phyloP scores from a whole-genome alignment of 1,284 basidiomycete genomes.

The Marasmius fiardii region DNA sequence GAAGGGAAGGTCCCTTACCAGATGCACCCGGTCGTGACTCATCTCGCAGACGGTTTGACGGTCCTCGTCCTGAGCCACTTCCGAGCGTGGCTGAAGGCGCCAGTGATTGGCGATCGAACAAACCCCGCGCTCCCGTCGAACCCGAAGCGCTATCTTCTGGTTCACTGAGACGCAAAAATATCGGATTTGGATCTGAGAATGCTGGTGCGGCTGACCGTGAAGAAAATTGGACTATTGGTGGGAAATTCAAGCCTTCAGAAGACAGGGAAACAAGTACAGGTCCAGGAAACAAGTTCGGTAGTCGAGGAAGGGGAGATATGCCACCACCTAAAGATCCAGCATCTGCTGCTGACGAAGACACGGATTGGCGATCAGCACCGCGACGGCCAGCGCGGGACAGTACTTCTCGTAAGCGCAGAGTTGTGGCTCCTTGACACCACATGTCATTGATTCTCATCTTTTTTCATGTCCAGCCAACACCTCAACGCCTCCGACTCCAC shows the following conservation, averaged over 20 bases:
- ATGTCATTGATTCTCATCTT: slow-evolving; percentile 11
- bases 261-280: slow-evolving; percentile 34
- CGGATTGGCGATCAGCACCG: slow-evolving; percentile 59
- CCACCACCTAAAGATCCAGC: slow-evolving; percentile 40
- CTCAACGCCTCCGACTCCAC: slow-evolving; percentile 80
- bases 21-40: slow-evolving; percentile 53
- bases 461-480: slow-evolving; percentile 47
- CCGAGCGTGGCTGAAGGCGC: slow-evolving; percentile 52
- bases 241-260: slow-evolving; percentile 61
- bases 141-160: slow-evolving; percentile 41
- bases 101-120: slow-evolving; percentile 72
- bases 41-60: slow-evolving; percentile 63
- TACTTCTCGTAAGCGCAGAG: slow-evolving; percentile 54
- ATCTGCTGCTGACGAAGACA: slow-evolving; percentile 40
- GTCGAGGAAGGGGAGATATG: slow-evolving; percentile 50
- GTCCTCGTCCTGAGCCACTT: slow-evolving; percentile 35
- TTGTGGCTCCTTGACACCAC: neutral
- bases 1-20: slow-evolving; percentile 86
- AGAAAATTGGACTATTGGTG: slow-evolving; percentile 69
- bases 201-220: slow-evolving; percentile 68
- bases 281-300: slow-evolving; percentile 47
- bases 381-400: slow-evolving; percentile 42
- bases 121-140: slow-evolving; percentile 45
- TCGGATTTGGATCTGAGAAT: slow-evolving; percentile 53
- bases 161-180: slow-evolving; percentile 47